Percentiles rank a stretch among this genome's conserved stretches.
Conservation (phyloP, 176 grass and related monocot genomes). For the Otatea glauca region DNA sequence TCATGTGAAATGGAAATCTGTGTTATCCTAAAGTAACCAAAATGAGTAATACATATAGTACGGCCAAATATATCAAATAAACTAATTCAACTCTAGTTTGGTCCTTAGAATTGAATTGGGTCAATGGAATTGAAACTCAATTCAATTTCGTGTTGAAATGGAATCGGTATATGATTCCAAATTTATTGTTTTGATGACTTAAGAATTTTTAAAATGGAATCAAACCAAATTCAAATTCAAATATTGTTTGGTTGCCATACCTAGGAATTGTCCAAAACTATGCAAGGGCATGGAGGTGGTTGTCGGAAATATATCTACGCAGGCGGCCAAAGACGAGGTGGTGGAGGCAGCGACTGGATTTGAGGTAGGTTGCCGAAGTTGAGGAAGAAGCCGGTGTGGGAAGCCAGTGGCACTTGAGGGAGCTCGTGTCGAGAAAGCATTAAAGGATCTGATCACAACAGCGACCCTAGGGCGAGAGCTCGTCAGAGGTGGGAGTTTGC, state of each 20-base stretch:
- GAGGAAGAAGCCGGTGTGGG: too few species aligned
- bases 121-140: background rate
- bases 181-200: background rate
- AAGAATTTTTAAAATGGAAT: background rate
- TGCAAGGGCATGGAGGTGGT: background rate
- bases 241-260: background rate
- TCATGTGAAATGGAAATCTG: constrained; percentile 16
- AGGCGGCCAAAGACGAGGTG: too few species aligned
- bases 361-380: too few species aligned
- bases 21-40: background rate
- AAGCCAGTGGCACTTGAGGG: too few species aligned
- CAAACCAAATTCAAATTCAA: background rate
- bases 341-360: too few species aligned
- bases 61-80: background rate
- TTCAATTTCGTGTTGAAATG: background rate
- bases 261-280: background rate
- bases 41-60: background rate
- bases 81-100: background rate
- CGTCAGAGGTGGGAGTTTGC: too few species aligned
- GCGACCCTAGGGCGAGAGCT: too few species aligned
- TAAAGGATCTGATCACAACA: too few species aligned
- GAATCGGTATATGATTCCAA: background rate
- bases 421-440: too few species aligned
- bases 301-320: background rate
- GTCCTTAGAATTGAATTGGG: background rate